Percentiles rank a stretch among this genome's conserved stretches.
These are phyloP conservation scores for Pachysandra terminalis DNA, from an alignment of 164 flowering plant species.

Conservation along the genomic window DNA sequence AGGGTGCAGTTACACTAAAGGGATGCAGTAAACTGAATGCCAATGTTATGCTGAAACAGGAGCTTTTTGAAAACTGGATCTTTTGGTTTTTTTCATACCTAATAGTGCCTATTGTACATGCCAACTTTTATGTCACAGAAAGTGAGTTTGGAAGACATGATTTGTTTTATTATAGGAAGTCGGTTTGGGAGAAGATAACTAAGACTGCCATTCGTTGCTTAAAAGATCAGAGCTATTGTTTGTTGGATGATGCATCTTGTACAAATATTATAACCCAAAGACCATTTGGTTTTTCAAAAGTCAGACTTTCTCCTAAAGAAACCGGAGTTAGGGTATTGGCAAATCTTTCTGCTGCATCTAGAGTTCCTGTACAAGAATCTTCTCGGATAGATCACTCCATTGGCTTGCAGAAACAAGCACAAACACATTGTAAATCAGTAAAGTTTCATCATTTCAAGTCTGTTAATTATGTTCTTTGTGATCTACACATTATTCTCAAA, in stretches of 20 bases:
- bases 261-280: conserved; percentile 35
- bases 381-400: conserved; percentile 11
- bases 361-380: conserved; percentile 13
- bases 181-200: conserved; percentile 56
- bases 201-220: conserved; percentile 27
- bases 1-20: conserved; percentile 1
- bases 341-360: conserved; percentile 66
- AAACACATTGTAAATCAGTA: background rate
- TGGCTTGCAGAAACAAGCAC: conserved; percentile 9
- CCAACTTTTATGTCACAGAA: conserved; percentile 88
- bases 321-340: conserved; percentile 66
- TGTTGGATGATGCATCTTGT: conserved; percentile 37
- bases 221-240: conserved; percentile 32
- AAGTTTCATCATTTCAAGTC: conserved; percentile 37
- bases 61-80: conserved; percentile 56
- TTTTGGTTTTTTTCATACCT: conserved; percentile 71
- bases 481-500: conserved; percentile 59
- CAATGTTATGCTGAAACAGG: conserved; percentile 26
- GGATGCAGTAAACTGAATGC: conserved; percentile 12
- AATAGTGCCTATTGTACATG: conserved; percentile 57
- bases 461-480: conserved; percentile 60
- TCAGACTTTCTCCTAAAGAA: conserved; percentile 71
- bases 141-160: conserved; percentile 65
- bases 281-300: conserved; percentile 72
- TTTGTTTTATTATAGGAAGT: conserved; percentile 59